Conservation (phyloP, 2,329 filamentous ascomycete genomes). For the Cordyceps cicadae region DNA sequence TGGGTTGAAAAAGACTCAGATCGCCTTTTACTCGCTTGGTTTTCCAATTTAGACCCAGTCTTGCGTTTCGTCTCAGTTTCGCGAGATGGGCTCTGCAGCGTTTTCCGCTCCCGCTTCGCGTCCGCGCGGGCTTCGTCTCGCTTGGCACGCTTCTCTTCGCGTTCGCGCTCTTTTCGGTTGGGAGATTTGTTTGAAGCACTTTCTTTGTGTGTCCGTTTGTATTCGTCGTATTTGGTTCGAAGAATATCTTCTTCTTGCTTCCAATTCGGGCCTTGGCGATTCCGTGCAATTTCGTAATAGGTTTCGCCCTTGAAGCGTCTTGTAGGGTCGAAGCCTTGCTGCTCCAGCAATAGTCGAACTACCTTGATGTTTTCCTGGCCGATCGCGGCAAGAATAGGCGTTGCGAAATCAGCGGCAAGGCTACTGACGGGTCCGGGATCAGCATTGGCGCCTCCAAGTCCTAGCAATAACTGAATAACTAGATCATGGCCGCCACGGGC, state of each 20-base stretch:
- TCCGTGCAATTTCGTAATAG: constrained; percentile 80
- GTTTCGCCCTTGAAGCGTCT: constrained; percentile 66
- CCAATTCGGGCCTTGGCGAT: constrained; percentile 79
- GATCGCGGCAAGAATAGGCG: constrained; percentile 89
- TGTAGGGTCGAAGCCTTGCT: constrained; percentile 74
- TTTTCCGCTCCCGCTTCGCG: constrained; percentile 40
- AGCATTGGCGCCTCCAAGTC: constrained; percentile 55
- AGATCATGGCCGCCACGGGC: constrained; percentile 86
- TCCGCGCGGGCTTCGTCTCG: constrained; percentile 40
- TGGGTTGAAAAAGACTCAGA: constrained; percentile 34
- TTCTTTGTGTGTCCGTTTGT: constrained; percentile 45
- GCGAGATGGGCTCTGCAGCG: constrained; percentile 39
- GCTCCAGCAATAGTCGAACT: constrained; percentile 68
- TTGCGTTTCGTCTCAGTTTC: constrained; percentile 41
- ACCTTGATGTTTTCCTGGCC: constrained; percentile 82
- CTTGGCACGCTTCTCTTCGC: constrained; percentile 35
- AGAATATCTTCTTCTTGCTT: constrained; percentile 77
- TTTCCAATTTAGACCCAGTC: constrained; percentile 27
- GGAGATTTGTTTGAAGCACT: constrained; percentile 43
- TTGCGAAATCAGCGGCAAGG: constrained; percentile 63
- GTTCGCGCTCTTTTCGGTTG: constrained; percentile 32
- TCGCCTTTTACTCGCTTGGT: constrained; percentile 42
- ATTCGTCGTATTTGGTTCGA: constrained; percentile 64
- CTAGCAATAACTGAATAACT: constrained; percentile 70
- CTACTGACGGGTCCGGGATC: constrained; percentile 61